A percentile compares a stretch with the other conserved stretches of the same genome.
phyloP scores from a whole-genome alignment of 2,329 filamentous ascomycete genomes.

The Periconia sp. region DNA sequence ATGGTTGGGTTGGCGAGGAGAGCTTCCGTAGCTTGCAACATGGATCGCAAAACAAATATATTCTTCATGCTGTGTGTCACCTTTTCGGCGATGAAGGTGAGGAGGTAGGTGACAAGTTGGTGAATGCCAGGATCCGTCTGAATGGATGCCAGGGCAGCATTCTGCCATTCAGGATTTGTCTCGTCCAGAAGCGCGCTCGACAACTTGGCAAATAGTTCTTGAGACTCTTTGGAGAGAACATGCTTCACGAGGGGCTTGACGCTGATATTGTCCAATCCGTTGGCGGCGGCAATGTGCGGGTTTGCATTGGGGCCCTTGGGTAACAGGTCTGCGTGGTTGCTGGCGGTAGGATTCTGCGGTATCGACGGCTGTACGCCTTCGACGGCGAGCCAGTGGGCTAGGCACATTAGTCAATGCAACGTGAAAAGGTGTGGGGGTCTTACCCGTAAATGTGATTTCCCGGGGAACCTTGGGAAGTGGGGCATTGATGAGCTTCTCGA shows the following conservation, averaged over 20 bases:
- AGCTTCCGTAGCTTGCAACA: slow-evolving; percentile 87
- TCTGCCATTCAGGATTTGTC: slow-evolving; percentile 80
- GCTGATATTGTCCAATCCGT: slow-evolving; percentile 78
- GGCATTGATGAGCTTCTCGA: slow-evolving; percentile 97
- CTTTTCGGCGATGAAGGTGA: slow-evolving; percentile 93
- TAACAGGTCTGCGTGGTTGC: slow-evolving; percentile 82
- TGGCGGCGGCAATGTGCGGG: slow-evolving; percentile 77
- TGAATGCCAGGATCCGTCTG: slow-evolving; percentile 89
- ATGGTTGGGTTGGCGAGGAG: slow-evolving; percentile 81
- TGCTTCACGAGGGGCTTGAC: slow-evolving; percentile 95
- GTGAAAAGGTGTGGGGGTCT: slow-evolving; percentile 17
- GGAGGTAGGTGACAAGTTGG: slow-evolving; percentile 93
- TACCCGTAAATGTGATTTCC: slow-evolving; percentile 89
- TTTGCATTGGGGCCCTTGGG: slow-evolving; percentile 90
- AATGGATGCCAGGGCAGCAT: slow-evolving; percentile 82
- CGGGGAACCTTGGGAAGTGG: slow-evolving; percentile 91
- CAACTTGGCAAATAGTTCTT: slow-evolving; percentile 96
- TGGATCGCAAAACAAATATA: slow-evolving; percentile 82
- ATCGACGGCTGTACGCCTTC: slow-evolving; percentile 97
- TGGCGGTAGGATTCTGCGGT: slow-evolving; percentile 89
- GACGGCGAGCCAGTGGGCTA: slow-evolving; percentile 95
- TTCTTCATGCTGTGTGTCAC: slow-evolving; percentile 93
- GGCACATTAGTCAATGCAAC: slow-evolving; percentile 7
- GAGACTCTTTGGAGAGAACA: slow-evolving; percentile 91
- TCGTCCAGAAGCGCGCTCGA: slow-evolving; percentile 87